phyloP scores from a whole-genome alignment of 257 asterid genomes.

The Parsonsia alboflavescens region DNA sequence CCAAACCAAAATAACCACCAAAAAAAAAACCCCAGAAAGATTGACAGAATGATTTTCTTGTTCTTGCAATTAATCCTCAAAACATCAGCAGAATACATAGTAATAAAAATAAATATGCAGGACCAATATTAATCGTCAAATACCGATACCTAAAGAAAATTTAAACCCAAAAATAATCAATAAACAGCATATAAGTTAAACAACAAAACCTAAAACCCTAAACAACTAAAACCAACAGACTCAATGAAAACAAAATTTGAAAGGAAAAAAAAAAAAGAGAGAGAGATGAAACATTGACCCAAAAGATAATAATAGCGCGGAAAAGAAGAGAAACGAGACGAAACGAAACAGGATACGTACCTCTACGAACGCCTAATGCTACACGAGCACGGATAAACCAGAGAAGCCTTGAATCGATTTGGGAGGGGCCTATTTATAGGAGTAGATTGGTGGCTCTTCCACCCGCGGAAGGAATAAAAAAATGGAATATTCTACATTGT shows the following conservation, averaged over 20 bases:
- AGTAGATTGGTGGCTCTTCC: not conserved
- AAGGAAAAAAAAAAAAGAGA: not conserved
- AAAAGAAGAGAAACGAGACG: not conserved
- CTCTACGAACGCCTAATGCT: not conserved
- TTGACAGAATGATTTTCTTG: too few relatives aligned
- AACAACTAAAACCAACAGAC: not conserved
- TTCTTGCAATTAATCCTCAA: too few relatives aligned
- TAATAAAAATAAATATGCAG: too few relatives aligned
- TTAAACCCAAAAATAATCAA: too few relatives aligned
- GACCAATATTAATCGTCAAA: too few relatives aligned
- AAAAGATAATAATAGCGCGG: not conserved
- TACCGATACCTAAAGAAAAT: too few relatives aligned
- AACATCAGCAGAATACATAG: too few relatives aligned
- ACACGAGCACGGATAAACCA: not conserved
- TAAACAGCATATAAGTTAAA: not conserved
- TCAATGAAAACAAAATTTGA: not conserved
- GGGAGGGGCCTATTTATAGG: constrained; percentile 19
- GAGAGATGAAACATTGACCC: not conserved
- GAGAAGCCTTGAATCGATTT: not conserved
- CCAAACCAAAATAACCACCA: too few relatives aligned
- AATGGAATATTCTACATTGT: constrained; percentile 17
- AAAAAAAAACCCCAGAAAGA: too few relatives aligned
- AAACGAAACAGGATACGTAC: not conserved
- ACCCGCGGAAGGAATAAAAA: not conserved
- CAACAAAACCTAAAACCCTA: not conserved